Base-by-base conservation (phyloP, 768 basidiomycete genomes). In the Pulveroboletus frians region DNA sequence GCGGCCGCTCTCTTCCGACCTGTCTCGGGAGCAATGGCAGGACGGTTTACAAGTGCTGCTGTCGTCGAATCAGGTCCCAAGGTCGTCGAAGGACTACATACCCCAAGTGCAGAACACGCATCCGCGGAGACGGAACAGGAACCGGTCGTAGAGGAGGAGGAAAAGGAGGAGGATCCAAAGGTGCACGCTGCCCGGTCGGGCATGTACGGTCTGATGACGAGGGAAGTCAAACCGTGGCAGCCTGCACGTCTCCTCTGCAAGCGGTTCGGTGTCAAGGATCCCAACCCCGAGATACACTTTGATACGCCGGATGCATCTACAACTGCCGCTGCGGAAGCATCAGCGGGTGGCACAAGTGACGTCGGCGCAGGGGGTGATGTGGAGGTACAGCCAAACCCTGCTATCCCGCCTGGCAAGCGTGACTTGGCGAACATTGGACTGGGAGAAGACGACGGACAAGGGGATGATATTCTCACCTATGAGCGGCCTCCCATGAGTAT, bases 381-480 rank as follows among this genome's bases (percentile, higher is more conserved):
- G 20, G 51, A 43, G 0, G 45, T 2, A 17, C 46, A 32, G 15
- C 15, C 36, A 14, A 41, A 20, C n/a, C 39, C 41, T 2, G 29
- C 32, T 0, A 36, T 10, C 10, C 34, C 46, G 6, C 58, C 49
- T 8, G 67, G 72, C n/a, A 69, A 71, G 17, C 73, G 78, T n/a
- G 82, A 88, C 57, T 62, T 95, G 42, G 76, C 78, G 5, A 93
- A 92, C 61, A 77, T 98, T 42, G 94, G 94, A 0, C 68, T 96
- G 38, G 95, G 92, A 20, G 93, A 96, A 43, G 93, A 97, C 61
- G 92, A 93, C 36, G 79, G 76, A 26, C 94, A 96, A 63, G 94
- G 92, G 0, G 70, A 78, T 32, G 92, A 94, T 60, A 92, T 83
- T 6, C 73, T 97, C 54, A 93, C 88, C 0, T 94, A 97, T 65